A percentile compares a stretch with the other conserved stretches of the same genome.
These are phyloP conservation scores for Carex myosuroides DNA, from an alignment of 176 grass and related monocot genomes.

Conservation along the genomic window DNA sequence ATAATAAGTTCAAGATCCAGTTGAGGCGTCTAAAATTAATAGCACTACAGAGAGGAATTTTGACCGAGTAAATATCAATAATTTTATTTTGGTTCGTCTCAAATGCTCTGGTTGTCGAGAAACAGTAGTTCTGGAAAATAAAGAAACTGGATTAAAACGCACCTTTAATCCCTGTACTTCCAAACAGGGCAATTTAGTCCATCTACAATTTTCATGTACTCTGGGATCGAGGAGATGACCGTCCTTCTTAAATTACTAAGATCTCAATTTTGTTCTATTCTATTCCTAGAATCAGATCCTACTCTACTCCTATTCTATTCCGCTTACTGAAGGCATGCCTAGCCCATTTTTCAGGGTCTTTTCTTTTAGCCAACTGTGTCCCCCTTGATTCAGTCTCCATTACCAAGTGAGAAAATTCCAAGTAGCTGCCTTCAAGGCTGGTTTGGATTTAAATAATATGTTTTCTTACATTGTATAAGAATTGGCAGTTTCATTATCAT, in stretches of 20 bases:
- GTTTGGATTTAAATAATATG: not conserved
- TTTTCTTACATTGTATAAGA: not conserved
- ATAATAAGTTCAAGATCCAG: not conserved
- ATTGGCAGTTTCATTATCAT: not conserved
- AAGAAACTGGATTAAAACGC: not conserved
- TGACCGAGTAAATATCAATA: not conserved
- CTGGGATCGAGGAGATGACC: no score
- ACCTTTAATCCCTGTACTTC: not conserved
- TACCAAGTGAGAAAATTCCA: not conserved
- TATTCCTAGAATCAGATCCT: not conserved
- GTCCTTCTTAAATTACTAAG: not conserved
- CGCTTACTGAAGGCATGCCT: not conserved
- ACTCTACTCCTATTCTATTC: not conserved
- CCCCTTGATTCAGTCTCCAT: not conserved
- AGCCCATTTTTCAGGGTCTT: not conserved
- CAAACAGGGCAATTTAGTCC: not conserved
- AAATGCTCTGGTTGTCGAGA: not conserved
- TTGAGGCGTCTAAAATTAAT: not conserved
- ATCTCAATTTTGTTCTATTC: not conserved
- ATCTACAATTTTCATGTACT: not conserved
- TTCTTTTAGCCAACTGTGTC: not conserved
- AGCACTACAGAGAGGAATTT: not conserved
- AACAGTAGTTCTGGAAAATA: constrained; percentile 1
- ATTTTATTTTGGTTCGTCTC: not conserved
- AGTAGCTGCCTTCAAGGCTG: not conserved